These are phyloP conservation scores for Trichophaea hybrida DNA, from an alignment of 2,329 filamentous ascomycete species.

Conservation along the genomic window DNA sequence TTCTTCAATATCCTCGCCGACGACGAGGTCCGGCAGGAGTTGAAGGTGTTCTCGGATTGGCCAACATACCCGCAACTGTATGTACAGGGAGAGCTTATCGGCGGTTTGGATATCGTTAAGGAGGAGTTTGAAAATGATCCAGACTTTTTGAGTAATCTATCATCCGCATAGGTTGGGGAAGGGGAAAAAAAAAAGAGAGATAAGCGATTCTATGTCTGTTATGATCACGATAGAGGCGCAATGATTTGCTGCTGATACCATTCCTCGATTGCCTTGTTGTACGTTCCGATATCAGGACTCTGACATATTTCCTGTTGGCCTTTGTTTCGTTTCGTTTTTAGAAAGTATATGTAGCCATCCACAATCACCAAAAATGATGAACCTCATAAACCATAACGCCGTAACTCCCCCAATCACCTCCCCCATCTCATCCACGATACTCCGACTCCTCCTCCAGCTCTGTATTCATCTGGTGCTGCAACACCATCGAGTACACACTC, in stretches of 20 bases:
- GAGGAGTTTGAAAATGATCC: constrained; percentile 77
- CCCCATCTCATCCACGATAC: constrained; percentile 2
- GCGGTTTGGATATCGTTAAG: constrained; percentile 92
- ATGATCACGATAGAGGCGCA: constrained; percentile 9
- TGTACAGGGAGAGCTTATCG: constrained; percentile 77
- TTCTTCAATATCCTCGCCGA: constrained; percentile 99
- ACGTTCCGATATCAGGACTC: neutral
- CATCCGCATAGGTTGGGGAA: neutral
- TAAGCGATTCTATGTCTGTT: neutral
- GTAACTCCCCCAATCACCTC: constrained; percentile 18
- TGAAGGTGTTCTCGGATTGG: constrained; percentile 98
- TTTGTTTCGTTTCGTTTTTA: neutral
- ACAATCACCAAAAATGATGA: constrained; percentile 4
- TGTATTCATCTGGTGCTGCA: constrained; percentile 85
- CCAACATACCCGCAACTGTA: constrained; percentile 94
- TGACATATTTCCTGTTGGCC: too few relatives aligned
- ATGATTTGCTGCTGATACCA: neutral
- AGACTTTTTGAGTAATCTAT: constrained; percentile 52
- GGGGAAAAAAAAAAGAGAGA: neutral
- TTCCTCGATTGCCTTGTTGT: too few relatives aligned
- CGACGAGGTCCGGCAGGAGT: constrained; percentile 86
- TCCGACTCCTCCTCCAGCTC: neutral
- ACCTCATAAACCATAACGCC: neutral
- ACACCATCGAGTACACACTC: constrained; percentile 93
- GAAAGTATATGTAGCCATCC: neutral